Base-by-base conservation (phyloP, 192 early-diverging fungal genomes). In the Chytriomyces confervae region DNA sequence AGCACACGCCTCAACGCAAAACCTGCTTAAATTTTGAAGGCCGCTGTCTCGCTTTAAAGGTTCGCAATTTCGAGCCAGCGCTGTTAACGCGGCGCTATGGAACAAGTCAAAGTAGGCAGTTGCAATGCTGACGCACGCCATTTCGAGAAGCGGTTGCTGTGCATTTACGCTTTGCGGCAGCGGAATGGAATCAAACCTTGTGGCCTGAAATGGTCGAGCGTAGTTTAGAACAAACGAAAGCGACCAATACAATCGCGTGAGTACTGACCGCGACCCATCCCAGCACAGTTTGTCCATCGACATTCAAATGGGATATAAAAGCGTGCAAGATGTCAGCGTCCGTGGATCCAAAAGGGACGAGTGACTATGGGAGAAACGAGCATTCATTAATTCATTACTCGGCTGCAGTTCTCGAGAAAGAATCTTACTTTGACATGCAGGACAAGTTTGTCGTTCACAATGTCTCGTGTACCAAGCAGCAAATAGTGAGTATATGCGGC, bases 101-200 rank as follows among this genome's bases (percentile, higher is more conserved):
- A 78, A 78, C 48, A 71, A 43, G 62, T 78, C 77, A 62, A 78
- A 78, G 1, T 60, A 63, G 50, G 68, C 51, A 11, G 77, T 61
- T 43, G 77, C 77, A 61, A 78, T 72, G 10, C 23, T 23, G 8
- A 51, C 69, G 23, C 20, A 72, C 44, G 48, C 53, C 51, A 57
- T 57, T 24, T 72, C 69, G 8, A 72, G 50, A 7, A 72, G 29
- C 7, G 48, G 69, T 57, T 72, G 69, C 44, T 72, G 69, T 20
- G 48, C 50, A 3, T 48, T 57, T 6, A 8, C 50, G 8, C 50
- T 18, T 72, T 72, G 69, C 3, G 69, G 50, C 10, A 72, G 69
- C 29, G 69, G 50, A 16, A 51, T 72, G 7, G 69, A 57, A 57
- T 57, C 69, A 72, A 72, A 72, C 27, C 69, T 48, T 8, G 69